Conservation (phyloP, 2,329 filamentous ascomycete genomes). For the Ophiostoma montium region DNA sequence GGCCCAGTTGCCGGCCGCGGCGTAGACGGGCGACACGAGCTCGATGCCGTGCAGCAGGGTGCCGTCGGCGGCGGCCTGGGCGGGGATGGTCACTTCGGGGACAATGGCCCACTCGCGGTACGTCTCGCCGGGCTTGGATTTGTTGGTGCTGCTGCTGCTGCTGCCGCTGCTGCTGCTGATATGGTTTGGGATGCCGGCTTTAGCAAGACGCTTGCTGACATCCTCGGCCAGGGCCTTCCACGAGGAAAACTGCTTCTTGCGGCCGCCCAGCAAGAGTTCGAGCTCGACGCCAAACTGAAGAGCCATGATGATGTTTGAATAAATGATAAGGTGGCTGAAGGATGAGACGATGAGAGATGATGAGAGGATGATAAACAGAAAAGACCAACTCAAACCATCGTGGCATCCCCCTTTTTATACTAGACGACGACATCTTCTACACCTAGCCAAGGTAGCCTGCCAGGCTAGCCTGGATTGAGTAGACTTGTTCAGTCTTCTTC, state of each 20-base stretch:
- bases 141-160: constrained; percentile 13
- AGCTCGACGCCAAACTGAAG: constrained; percentile 25
- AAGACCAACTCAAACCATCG: too few species aligned
- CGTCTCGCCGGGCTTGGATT: constrained; percentile 16
- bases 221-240: constrained; percentile 24
- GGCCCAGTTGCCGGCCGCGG: constrained; percentile 17
- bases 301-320: background rate
- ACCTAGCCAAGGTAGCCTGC: too few species aligned
- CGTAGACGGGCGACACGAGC: constrained; percentile 23
- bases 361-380: too few species aligned
- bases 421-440: too few species aligned
- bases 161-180: constrained; percentile 17
- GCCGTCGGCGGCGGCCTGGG: constrained; percentile 17
- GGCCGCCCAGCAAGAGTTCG: constrained; percentile 23
- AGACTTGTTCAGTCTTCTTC: too few species aligned
- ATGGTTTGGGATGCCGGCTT: constrained; percentile 22
- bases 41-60: constrained; percentile 16
- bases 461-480: too few species aligned
- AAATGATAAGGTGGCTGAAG: too few species aligned
- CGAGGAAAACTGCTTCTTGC: constrained; percentile 18
- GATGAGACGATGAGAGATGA: too few species aligned
- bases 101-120: constrained; percentile 25
- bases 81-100: constrained; percentile 23
- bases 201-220: constrained; percentile 19
- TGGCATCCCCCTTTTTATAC: too few species aligned